Evolutionary conservation across 2,329 filamentous ascomycete species (phyloP), one percentile per base, ranked within the genome.

Genomic region (Septoria linicola): DNA sequence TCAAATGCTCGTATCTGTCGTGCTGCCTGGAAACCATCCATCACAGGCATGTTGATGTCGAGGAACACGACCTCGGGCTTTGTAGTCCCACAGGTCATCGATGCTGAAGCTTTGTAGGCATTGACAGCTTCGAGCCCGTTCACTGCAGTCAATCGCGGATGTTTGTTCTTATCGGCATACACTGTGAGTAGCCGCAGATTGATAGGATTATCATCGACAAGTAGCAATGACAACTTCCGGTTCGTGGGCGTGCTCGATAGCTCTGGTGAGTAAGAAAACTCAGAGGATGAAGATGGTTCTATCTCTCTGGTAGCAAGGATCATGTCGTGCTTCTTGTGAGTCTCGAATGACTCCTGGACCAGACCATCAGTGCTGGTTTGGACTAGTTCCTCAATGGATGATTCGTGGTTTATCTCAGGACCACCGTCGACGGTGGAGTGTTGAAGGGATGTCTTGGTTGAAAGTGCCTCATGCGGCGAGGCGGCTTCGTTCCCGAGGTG

Each of bases 41-140:
- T 41, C 1, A 54, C 14, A 10, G 63, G 63, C 63, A 65, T 65
- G 14, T 47, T 57, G 11, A 65, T 59, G 47, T 65, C 75, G 74
- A 79, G 78, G 10, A 61, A 49, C 27, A 46, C 19, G 21, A 46
- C 42, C n/a, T 46, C 32, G 16, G 42, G 42, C 1, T 34, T 21
- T 2, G 7, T 8, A 23, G 34, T 39, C 13, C n/a, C 32, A 34
- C 16, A 16, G 21, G 31, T 14, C 1, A 27, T 37, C 0, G 32
- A 23, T 13, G 21, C 21, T 4, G 42, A 19, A 4, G 42, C 42
- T 46, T 46, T 46, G 42, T 54, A 51, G 25, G 49, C 41, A 13
- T 51, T 61, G 1, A 79, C 68, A 2, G 76, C 77, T 57, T 77
- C 71, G 2, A 73, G 66, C 3, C 76, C 77, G 54, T 78, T 71